These are phyloP conservation scores for Solanum acaule DNA, from an alignment of 257 asterid genomes.

Conservation along the genomic window DNA sequence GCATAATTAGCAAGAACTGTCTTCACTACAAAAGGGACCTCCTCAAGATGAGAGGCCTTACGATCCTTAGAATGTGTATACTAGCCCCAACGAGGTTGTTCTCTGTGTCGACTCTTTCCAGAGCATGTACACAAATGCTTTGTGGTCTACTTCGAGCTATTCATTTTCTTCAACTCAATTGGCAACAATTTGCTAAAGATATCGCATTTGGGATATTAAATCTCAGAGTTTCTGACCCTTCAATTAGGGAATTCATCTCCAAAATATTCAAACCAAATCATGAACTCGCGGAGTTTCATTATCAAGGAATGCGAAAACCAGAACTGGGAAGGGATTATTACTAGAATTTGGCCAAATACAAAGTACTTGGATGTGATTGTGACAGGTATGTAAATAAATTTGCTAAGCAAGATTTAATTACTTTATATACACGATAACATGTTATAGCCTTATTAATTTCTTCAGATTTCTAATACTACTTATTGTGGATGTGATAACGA, in stretches of 20 bases:
- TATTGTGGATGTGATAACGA: slow-evolving; percentile 17
- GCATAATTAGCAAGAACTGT: slow-evolving; percentile 71
- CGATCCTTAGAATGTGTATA: slow-evolving; percentile 49
- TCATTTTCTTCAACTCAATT: slow-evolving; percentile 54
- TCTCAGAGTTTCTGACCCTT: slow-evolving; percentile 34
- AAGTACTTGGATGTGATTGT: slow-evolving; percentile 34
- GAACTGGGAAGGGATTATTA: slow-evolving; percentile 56
- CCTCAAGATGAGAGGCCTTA: slow-evolving; percentile 65
- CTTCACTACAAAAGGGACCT: slow-evolving; percentile 61
- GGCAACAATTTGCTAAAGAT: slow-evolving; percentile 49
- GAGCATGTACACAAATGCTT: slow-evolving; percentile 62
- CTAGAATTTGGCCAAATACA: slow-evolving; percentile 70
- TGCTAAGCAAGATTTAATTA: no score
- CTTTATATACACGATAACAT: not conserved
- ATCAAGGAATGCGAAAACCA: slow-evolving; percentile 41
- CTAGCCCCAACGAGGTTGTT: slow-evolving; percentile 67
- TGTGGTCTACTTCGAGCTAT: slow-evolving; percentile 73
- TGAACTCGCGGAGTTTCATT: slow-evolving; percentile 30
- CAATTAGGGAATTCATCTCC: slow-evolving; percentile 19
- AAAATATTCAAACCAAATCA: slow-evolving; percentile 31
- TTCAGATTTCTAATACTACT: not conserved
- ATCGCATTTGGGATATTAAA: slow-evolving; percentile 51
- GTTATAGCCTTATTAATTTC: not conserved
- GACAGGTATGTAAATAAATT: not conserved
- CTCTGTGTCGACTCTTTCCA: slow-evolving; percentile 59